Base-by-base conservation (phyloP, 805 yeast genomes). In the Candida adriatica region DNA sequence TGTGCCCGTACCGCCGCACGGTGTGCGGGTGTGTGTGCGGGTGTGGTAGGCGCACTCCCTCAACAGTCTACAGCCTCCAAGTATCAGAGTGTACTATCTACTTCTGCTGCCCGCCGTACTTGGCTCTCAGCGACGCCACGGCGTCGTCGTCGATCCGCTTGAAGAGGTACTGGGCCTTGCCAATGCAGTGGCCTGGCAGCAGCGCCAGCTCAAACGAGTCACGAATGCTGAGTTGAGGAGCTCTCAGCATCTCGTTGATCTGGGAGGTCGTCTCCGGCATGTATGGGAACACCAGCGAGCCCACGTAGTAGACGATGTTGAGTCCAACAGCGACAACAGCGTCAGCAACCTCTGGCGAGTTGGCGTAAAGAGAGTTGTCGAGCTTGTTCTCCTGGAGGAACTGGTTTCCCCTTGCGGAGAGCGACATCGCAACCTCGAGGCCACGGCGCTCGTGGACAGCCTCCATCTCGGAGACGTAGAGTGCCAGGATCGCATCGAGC, bases 301-400 rank as follows among this genome's bases (percentile, higher is more conserved):
- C 75, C n/a, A 92, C 76, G 42, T 86, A 62, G 61, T 87, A 88
- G 30, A 90, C 75, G 54, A 90, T 66, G 62, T 90, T 92, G 57
- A 92, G 66, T 38, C 94, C 96, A 32, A 85, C 81, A 42, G 84
- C 95, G 34, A 92, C 83, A 31, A 90, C 95, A 4, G 95, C 95
- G 52, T 87, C 96, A 10, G 95, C 74, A 50, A 75, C 76, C 20
- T 71, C 84, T 26, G 96, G 94, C 29, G 62, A 56, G 51, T 85
- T 75, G 34, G 75, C 73, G 59, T 77, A 85, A 43, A 88, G 67
- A 8, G 83, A 67, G 69, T 92, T 92, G 60, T 90, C 97, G 49
- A 92, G 71, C 63, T 88, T 88, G 65, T 88, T 87, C 31, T 90
- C 98, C 64, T 92, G 99, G 57, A 92, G 71, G 70, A 90, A 92